These are phyloP conservation scores for Colletotrichum liriopes DNA, from an alignment of 2,329 filamentous ascomycete species.

Conservation along the genomic window DNA sequence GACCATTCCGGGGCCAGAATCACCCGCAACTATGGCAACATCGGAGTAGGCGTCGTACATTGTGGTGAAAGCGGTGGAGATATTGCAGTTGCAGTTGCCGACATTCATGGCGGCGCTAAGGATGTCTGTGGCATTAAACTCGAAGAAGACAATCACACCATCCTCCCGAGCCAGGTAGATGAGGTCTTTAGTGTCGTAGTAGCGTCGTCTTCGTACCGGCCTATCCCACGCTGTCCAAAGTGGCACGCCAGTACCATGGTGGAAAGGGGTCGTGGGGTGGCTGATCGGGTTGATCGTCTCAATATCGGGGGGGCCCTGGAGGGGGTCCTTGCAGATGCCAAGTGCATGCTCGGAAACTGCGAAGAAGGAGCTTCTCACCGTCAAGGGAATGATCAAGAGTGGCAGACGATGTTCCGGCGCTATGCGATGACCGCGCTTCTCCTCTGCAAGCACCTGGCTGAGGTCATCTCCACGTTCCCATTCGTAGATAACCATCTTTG, in stretches of 20 bases:
- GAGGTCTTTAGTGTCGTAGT: conserved; percentile 78
- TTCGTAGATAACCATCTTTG: conserved; percentile 71
- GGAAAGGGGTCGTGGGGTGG: conserved; percentile 60
- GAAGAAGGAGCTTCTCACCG: conserved; percentile 79
- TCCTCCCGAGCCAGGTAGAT: conserved; percentile 93
- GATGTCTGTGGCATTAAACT: conserved; percentile 73
- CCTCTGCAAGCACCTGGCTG: conserved; percentile 59
- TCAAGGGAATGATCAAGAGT: conserved; percentile 80
- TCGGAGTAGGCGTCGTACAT: conserved; percentile 79
- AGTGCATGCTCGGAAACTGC: conserved; percentile 75
- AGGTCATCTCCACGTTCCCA: conserved; percentile 71
- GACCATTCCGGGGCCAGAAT: conserved; percentile 82
- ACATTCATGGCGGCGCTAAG: conserved; percentile 71
- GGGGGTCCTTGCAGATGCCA: conserved; percentile 68
- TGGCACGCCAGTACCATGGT: conserved; percentile 65
- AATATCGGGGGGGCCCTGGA: conserved; percentile 66
- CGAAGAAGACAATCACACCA: conserved; percentile 81
- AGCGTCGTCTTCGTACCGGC: conserved; percentile 76
- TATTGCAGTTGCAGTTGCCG: conserved; percentile 79
- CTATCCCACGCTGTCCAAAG: conserved; percentile 90
- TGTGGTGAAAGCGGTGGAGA: conserved; percentile 86
- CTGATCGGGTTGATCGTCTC: conserved; percentile 60
- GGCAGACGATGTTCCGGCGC: conserved; percentile 72
- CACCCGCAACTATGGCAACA: conserved; percentile 84
- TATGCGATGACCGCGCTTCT: conserved; percentile 66